Evolutionary conservation across 148 eudicot genomes (phyloP).

Genomic region (Persicaria maculosa): DNA sequence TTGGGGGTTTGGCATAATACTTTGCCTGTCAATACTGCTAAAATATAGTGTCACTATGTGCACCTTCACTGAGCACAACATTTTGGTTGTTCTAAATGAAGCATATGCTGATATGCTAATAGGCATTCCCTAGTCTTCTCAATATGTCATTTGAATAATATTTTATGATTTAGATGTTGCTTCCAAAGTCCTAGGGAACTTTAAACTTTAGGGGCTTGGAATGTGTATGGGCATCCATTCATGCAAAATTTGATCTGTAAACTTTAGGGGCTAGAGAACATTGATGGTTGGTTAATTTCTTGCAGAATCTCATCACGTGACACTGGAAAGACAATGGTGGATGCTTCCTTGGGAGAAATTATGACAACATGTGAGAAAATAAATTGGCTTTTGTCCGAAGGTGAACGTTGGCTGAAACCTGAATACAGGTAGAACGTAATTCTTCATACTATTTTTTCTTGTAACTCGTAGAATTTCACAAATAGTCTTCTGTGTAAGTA

Average conservation of each 20-base stretch:
- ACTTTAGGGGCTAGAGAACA: background rate
- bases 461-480: background rate
- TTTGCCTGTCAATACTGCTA: background rate
- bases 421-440: conserved; percentile 60
- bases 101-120: no score
- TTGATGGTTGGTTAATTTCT: conserved; percentile 1
- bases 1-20: background rate
- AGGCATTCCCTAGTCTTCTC: background rate
- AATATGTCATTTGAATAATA: background rate
- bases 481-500: background rate
- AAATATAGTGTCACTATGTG: no score
- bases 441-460: background rate
- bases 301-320: conserved; percentile 95
- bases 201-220: background rate
- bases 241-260: background rate
- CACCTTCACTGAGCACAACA: no score
- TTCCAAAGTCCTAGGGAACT: background rate
- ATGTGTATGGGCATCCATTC: background rate
- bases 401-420: conserved; percentile 95
- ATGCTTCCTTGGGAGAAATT: conserved; percentile 98
- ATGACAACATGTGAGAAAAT: conserved; percentile 99
- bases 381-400: conserved; percentile 96
- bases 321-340: conserved; percentile 99
- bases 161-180: background rate
- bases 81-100: no score